Base-by-base conservation (phyloP, 805 yeast genomes). In the Candida ipomoeae region DNA sequence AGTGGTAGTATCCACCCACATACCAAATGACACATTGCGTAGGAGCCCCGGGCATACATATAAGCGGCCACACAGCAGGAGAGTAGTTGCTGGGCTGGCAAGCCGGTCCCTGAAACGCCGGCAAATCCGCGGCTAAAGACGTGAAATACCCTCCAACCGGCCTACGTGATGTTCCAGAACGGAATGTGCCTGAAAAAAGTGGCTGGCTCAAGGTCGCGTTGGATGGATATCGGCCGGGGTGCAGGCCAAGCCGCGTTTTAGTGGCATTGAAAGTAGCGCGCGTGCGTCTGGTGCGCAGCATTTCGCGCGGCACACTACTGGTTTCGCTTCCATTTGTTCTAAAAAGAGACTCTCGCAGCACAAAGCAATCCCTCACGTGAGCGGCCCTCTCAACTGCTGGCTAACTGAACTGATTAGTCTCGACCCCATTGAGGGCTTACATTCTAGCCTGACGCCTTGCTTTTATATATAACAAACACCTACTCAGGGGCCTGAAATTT, bases 211-310 rank as follows among this genome's bases (percentile, higher is more conserved):
- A 14, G 36, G 31, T 17, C 37, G 26, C 45, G 35, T 39, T 39
- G 31, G 40, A 20, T 18, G 20, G 29, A 20, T 10, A 34, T 42
- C 31, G 39, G 39, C 20, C 18, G 23, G 21, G 46, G 34, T 44
- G 46, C 46, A 44, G 40, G 40, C 34, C n/a, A 36, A 35, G 46
- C 34, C 46, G 34, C 46, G 40, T 23, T 44, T 44, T 23, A 20
- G 37, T 23, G 21, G 46, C 34, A 44, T 14, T 11, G n/a, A 20
- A 20, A n/a, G 38, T 21, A 34, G 45, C 38, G 45, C 38, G 38
- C 6, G 29, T 23, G 40, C 40, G 33, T 21, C 23, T 15, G 26
- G 32, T 17, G 40, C 15, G 23, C 40, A 14, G 21, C 33, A 18
- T 31, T 14, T 18, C 10, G 37, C 36, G 29, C 37, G 15, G 36